Evolutionary conservation across 192 early-diverging fungal genomes (phyloP).

Genomic region (Spinellus fusiger): DNA sequence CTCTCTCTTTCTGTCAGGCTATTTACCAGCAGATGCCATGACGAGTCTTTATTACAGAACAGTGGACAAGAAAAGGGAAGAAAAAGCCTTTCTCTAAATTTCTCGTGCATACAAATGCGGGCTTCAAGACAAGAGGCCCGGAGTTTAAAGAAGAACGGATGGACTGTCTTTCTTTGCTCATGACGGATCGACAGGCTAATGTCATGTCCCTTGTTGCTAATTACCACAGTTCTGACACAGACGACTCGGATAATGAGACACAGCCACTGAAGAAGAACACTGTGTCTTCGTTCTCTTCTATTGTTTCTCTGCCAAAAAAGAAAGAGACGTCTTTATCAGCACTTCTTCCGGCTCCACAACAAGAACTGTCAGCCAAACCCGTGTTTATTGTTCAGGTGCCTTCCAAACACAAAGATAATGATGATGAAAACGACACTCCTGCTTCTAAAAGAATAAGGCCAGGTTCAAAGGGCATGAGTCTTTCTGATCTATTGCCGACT

Average conservation of each 20-base stretch:
- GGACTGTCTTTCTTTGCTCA: not conserved
- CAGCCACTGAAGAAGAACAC: not conserved
- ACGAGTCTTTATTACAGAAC: too few relatives aligned
- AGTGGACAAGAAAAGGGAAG: not conserved
- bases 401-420: not conserved
- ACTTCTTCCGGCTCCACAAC: not conserved
- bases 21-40: not conserved
- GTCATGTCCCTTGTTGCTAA: slow-evolving; percentile 12
- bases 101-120: not conserved
- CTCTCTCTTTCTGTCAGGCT: not conserved
- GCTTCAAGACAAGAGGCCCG: not conserved
- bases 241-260: not conserved
- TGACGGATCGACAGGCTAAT: too few relatives aligned
- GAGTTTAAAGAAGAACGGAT: not conserved
- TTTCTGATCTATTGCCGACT: slow-evolving; percentile 17
- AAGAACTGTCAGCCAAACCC: not conserved
- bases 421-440: slow-evolving; percentile 1
- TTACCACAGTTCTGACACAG: slow-evolving; percentile 12
- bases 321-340: not conserved
- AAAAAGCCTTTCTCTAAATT: not conserved
- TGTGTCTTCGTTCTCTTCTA: not conserved
- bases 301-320: slow-evolving; percentile 10
- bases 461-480: not conserved
- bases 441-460: not conserved
- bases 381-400: slow-evolving; percentile 6